Evolutionary conservation across 352 stramenopile species (phyloP).

Genomic region (Phytophthora ramorum): DNA sequence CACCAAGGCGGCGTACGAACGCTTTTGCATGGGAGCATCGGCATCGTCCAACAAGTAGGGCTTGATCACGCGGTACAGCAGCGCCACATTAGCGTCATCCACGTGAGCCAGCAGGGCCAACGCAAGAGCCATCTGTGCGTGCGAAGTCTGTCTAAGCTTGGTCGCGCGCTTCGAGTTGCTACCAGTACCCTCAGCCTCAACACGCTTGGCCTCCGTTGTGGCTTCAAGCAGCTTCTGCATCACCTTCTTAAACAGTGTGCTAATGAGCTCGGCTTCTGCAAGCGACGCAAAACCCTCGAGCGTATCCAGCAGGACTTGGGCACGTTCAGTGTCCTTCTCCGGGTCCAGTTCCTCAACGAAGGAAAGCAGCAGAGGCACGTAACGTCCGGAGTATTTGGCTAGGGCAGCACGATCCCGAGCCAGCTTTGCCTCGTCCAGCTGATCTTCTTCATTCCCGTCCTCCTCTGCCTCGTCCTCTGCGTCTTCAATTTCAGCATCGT

Average conservation of each 20-base stretch:
- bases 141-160: constrained; percentile 70
- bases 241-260: constrained; percentile 86
- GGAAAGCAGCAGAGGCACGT: constrained; percentile 84
- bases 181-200: constrained; percentile 50
- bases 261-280: constrained; percentile 68
- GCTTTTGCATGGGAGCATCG: constrained; percentile 90
- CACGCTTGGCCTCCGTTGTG: constrained; percentile 79
- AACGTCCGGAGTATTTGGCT: constrained; percentile 82
- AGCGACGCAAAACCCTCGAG: constrained; percentile 85
- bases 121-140: constrained; percentile 82
- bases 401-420: constrained; percentile 76
- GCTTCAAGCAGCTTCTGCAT: constrained; percentile 90
- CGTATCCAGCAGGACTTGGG: constrained; percentile 80
- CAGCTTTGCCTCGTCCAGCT: constrained; percentile 83
- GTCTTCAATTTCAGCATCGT: constrained; percentile 49
- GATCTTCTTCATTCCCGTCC: constrained; percentile 52
- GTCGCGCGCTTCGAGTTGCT: constrained; percentile 49
- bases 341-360: constrained; percentile 85
- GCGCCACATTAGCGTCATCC: constrained; percentile 72
- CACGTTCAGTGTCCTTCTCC: constrained; percentile 77
- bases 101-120: constrained; percentile 83
- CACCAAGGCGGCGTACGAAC: constrained; percentile 86
- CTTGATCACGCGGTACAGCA: constrained; percentile 91
- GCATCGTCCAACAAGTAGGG: constrained; percentile 89
- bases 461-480: constrained; percentile 44